Base-by-base conservation (phyloP, 441 rosid genomes). In the Viola pubescens region DNA sequence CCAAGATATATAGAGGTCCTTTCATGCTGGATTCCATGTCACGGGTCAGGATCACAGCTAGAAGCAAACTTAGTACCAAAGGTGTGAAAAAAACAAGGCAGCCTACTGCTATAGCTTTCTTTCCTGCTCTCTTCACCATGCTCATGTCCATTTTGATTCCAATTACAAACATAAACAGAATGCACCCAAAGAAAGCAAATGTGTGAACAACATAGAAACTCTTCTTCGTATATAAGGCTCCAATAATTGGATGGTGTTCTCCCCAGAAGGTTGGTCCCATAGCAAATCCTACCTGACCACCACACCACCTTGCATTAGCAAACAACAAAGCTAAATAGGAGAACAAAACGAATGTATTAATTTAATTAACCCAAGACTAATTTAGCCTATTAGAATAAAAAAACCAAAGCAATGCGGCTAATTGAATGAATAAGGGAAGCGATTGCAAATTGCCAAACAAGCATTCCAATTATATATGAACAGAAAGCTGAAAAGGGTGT, bases 61-160 rank as follows among this genome's bases (percentile, higher is more conserved):
- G 7, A 39, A 37, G 71, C 37, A 67, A 45, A 6, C 40, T 9
- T 26, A 26, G 34, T 26, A 26, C 5, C 44, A 70, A 39, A 2
- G 82, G 79, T 9, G 52, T 40, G 0, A 64, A 1, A 37, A 70
- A 43, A 12, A 57, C 9, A 1, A 69, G 13, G 50, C 69, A 9
- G 37, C 82, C 82, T 13, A 79, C 70, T 9, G 16, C 70, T 46
- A 62, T 52, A 3, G 77, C 58, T 58, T 65, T 75, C 56, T 55
- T 68, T 12, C 82, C 76, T 14, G 80, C 64, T 56, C 53, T 70
- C 14, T 8, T 38, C 13, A 70, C 42, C 64, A 79, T 67, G 9
- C 68, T 45, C 40, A 70, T 16, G 64, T 79, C 82, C 46, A 62
- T 70, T 54, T 79, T 70, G 5, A 43, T 73, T 41, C 72, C 82